Evolutionary conservation across 176 grass and related monocot genomes (phyloP).

Genomic region (Hordeum vulgare): DNA sequence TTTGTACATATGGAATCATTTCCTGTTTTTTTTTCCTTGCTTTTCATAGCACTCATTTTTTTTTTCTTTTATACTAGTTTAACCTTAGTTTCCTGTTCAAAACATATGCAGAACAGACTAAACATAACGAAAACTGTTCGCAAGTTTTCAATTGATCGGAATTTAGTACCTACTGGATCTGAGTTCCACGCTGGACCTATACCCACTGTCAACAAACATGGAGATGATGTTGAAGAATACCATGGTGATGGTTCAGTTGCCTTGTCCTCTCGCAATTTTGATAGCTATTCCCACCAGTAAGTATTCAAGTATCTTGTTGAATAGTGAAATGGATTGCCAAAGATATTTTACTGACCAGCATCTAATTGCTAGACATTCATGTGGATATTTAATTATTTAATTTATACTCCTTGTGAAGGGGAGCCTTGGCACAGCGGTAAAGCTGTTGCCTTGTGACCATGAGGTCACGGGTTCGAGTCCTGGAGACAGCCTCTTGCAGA

Average conservation of each 20-base stretch:
- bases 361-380: slow-evolving; percentile 9
- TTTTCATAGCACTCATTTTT: not conserved
- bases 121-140: slow-evolving; percentile 98
- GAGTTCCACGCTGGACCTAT: slow-evolving; percentile 92
- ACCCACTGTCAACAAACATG: slow-evolving; percentile 76
- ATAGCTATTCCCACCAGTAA: slow-evolving; percentile 82
- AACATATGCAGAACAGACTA: slow-evolving; percentile 86
- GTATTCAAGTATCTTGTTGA: slow-evolving; percentile 26
- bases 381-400: not conserved
- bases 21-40: not conserved
- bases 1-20: not conserved
- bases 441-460: too few relatives aligned
- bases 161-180: slow-evolving; percentile 83
- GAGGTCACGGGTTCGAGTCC: too few relatives aligned
- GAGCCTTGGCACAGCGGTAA: too few relatives aligned
- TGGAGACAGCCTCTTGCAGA: too few relatives aligned
- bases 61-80: not conserved
- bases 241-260: slow-evolving; percentile 61
- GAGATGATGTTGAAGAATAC: slow-evolving; percentile 72
- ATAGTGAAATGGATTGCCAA: not conserved
- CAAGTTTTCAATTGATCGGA: slow-evolving; percentile 91
- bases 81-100: slow-evolving; percentile 24
- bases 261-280: slow-evolving; percentile 75
- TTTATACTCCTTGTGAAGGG: not conserved
- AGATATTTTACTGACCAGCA: not conserved